Conservation (phyloP, 495 filamentous ascomycete genomes). For the Aspergillus affinis region DNA sequence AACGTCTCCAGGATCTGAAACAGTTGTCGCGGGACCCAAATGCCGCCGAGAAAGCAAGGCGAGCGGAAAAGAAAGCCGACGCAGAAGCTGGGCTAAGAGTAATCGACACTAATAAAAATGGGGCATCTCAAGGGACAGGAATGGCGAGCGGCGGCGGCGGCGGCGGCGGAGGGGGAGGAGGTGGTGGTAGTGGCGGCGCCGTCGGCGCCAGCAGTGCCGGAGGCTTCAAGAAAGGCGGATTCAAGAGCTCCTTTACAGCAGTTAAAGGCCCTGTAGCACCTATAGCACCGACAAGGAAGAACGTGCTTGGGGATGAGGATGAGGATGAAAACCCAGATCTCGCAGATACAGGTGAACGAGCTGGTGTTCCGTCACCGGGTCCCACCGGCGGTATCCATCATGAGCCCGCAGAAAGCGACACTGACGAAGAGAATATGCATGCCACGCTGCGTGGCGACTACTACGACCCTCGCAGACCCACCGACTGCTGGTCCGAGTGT, state of each 20-base stretch:
- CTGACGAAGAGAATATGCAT: constrained; percentile 45
- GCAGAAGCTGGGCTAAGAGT: constrained; percentile 47
- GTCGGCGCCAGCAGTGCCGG: constrained; percentile 27
- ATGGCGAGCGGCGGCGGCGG: constrained; percentile 7
- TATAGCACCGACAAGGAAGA: constrained; percentile 38
- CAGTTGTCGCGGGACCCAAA: constrained; percentile 58
- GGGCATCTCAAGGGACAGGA: constrained; percentile 8
- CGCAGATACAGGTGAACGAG: constrained; percentile 5
- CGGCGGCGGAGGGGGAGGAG: constrained; percentile 31
- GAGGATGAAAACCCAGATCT: constrained; percentile 24
- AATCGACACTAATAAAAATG: constrained; percentile 28
- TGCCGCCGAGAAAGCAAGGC: constrained; percentile 60
- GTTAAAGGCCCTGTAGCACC: constrained; percentile 38
- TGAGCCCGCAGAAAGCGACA: constrained; percentile 41
- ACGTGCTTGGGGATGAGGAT: constrained; percentile 46
- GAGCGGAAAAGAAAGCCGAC: constrained; percentile 70
- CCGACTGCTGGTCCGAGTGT: constrained; percentile 48
- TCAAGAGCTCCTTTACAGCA: constrained; percentile 59
- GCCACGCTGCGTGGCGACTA: constrained; percentile 38
- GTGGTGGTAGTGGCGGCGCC: constrained; percentile 10
- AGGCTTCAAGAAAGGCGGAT: constrained; percentile 63
- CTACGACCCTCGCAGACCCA: constrained; percentile 54
- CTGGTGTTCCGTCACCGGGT: constrained; percentile 48
- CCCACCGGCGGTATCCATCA: not conserved
- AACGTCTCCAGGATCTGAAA: constrained; percentile 63